Evolutionary conservation across 192 early-diverging fungal genomes (phyloP), one percentile per base, ranked within the genome.

Genomic region (Coemansia sp.): DNA sequence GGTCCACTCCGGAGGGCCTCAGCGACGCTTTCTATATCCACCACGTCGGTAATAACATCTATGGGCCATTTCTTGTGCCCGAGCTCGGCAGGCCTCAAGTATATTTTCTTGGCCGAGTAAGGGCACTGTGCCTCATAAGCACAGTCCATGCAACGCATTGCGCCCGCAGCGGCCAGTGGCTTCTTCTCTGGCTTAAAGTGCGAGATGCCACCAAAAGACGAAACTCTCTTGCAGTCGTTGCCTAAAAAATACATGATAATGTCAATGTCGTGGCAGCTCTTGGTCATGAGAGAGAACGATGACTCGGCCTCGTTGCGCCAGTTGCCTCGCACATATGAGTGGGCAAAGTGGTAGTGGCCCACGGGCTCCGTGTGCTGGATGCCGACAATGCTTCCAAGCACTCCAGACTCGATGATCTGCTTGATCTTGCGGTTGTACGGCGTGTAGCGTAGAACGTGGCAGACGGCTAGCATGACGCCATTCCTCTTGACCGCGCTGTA

Each of bases 291-390:
- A 3, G 88, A 86, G 55, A 88, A 88, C 5, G 84, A 84, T 1
- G 86, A 69, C 19, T 82, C 72, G 12, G 72, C 73, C 68, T 87
- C 85, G 36, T 85, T 84, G 46, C 76, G 69, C 89, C 88, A 89
- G 70, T 89, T 90, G 4, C 89, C 89, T 5, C 89, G 70, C 11
- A 90, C 89, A 55, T 79, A 85, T 8, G 86, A 87, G 57, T 90
- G 89, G 3, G 88, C 87, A 79, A 89, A 89, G 63, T 90, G 89
- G 68, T 77, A 89, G 73, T 80, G 86, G 1, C 89, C 89, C 3
- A 90, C 88, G 0, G 89, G 88, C 64, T 91, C 89, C 27, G 87
- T 55, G 58, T 91, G 90, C 57, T 85, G 76, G 23, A 91, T 85
- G 61, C 87, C 86, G 46, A 90, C 70, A 42, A 91, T 74, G 14